Evolutionary conservation across 257 asterid genomes (phyloP).

Genomic region (Buddleja alternifolia): DNA sequence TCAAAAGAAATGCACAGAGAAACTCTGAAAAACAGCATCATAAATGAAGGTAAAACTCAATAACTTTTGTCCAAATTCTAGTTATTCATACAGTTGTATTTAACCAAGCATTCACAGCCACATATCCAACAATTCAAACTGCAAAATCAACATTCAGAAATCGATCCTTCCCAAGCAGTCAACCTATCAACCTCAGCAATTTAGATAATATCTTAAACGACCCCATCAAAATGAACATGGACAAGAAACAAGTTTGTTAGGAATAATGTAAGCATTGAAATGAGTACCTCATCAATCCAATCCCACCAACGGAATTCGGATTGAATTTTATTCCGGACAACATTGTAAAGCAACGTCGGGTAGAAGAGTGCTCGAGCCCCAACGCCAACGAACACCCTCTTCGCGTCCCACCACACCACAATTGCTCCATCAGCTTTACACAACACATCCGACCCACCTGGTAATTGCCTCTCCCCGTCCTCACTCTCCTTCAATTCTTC

Average conservation of each 20-base stretch:
- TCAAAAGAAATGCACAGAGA: neutral
- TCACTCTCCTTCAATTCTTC: conserved; percentile 44
- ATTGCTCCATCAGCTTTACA: conserved; percentile 18
- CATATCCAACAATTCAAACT: neutral
- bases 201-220: neutral
- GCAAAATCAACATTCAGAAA: neutral
- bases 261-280: neutral
- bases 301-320: conserved; percentile 68
- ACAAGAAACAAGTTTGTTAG: neutral
- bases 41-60: neutral
- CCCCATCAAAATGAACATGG: neutral
- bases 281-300: conserved; percentile 60
- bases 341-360: conserved; percentile 61
- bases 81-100: too few relatives aligned
- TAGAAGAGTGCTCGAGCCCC: conserved; percentile 60
- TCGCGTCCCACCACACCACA: conserved; percentile 37
- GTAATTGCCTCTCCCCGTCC: conserved; percentile 20
- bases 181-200: neutral
- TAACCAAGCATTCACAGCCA: neutral
- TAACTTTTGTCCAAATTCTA: neutral
- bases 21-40: conserved; percentile 1
- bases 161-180: neutral
- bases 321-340: conserved; percentile 57
- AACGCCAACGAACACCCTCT: conserved; percentile 50
- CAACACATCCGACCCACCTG: too few relatives aligned